Evolutionary conservation across 2,329 filamentous ascomycete species (phyloP).

Genomic region (Cercospora sojina): DNA sequence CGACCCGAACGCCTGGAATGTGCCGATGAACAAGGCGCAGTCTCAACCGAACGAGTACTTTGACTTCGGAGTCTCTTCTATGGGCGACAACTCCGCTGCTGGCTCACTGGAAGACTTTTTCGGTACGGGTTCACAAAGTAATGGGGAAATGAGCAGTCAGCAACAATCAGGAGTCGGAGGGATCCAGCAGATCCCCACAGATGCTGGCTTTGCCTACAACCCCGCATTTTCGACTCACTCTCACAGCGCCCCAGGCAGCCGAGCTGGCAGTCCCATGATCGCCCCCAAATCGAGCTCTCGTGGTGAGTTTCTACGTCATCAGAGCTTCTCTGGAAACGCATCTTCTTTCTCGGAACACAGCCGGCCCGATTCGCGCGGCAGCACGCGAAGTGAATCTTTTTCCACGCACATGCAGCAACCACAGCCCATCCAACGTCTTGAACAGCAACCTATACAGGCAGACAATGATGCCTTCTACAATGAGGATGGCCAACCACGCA

Average conservation of each 20-base stretch:
- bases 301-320: constrained; percentile 37
- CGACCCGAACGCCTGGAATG: constrained; percentile 75
- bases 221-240: constrained; percentile 37
- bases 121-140: constrained; percentile 28
- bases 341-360: constrained; percentile 32
- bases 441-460: constrained; percentile 23
- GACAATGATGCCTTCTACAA: constrained; percentile 34
- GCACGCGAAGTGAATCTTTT: constrained; percentile 37
- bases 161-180: constrained; percentile 33
- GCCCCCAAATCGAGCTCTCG: constrained; percentile 40
- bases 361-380: constrained; percentile 38
- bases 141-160: constrained; percentile 23
- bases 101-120: constrained; percentile 37
- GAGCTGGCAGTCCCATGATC: constrained; percentile 48
- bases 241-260: constrained; percentile 42
- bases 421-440: constrained; percentile 24
- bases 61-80: constrained; percentile 26
- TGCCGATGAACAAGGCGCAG: constrained; percentile 57
- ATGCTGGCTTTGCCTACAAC: constrained; percentile 33
- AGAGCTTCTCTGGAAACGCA: constrained; percentile 34
- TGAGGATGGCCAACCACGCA: constrained; percentile 62
- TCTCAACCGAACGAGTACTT: constrained; percentile 32
- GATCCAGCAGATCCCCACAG: constrained; percentile 36
- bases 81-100: constrained; percentile 25
- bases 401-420: constrained; percentile 28